These are phyloP conservation scores for Fusarium papillatum DNA, from an alignment of 2,329 filamentous ascomycete species.

Conservation along the genomic window DNA sequence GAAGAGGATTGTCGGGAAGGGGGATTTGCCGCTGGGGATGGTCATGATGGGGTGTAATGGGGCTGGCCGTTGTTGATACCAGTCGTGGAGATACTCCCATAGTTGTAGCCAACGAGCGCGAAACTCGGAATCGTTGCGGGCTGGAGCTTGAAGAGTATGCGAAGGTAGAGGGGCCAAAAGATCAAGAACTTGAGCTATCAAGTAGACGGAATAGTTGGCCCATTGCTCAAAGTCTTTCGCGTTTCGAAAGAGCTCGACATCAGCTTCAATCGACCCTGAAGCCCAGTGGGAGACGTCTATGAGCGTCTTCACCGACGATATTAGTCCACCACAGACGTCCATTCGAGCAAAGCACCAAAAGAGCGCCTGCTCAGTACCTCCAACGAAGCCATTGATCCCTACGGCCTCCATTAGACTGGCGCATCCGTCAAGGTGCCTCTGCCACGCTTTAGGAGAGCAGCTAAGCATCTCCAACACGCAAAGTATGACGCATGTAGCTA, in stretches of 20 bases:
- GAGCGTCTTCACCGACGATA: constrained; percentile 64
- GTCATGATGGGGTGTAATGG: constrained; percentile 52
- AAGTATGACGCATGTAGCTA: constrained; percentile 66
- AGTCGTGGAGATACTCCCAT: constrained; percentile 55
- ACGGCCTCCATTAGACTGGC: constrained; percentile 63
- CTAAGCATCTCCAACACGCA: constrained; percentile 69
- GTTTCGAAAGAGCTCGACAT: constrained; percentile 51
- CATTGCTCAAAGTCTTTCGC: constrained; percentile 58
- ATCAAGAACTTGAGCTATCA: constrained; percentile 59
- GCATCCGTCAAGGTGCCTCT: constrained; percentile 65
- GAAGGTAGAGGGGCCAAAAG: constrained; percentile 48
- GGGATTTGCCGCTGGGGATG: constrained; percentile 57
- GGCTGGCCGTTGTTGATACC: constrained; percentile 53
- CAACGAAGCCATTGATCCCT: constrained; percentile 64
- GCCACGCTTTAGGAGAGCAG: constrained; percentile 62
- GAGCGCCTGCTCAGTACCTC: constrained; percentile 62
- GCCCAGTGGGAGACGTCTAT: constrained; percentile 63
- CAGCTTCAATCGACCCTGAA: constrained; percentile 48
- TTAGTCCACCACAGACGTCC: constrained; percentile 67
- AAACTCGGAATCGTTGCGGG: constrained; percentile 42
- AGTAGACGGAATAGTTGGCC: constrained; percentile 64
- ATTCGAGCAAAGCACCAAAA: constrained; percentile 70
- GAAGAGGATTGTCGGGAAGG: constrained; percentile 64
- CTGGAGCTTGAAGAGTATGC: constrained; percentile 25
- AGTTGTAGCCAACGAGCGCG: constrained; percentile 52